Conservation (phyloP, 176 grass and related monocot genomes). For the Poa annua region DNA sequence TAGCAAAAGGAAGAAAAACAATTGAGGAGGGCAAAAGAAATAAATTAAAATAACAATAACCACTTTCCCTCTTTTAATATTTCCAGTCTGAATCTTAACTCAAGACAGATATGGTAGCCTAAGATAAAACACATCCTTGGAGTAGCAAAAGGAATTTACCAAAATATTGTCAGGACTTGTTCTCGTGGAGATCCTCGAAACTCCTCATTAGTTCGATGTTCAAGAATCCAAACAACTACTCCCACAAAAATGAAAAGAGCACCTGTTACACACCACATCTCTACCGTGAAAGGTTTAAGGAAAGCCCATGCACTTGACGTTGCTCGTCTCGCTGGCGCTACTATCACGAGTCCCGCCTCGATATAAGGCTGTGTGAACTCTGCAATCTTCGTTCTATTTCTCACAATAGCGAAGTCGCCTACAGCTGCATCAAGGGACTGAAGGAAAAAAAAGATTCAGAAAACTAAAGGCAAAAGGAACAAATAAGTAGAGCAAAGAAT, state of each 20-base stretch:
- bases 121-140: neutral
- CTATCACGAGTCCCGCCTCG: constrained; percentile 78
- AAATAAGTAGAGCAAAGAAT: constrained; percentile 34
- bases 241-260: constrained; percentile 83
- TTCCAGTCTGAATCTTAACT: neutral
- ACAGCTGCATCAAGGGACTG: constrained; percentile 79
- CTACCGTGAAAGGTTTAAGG: constrained; percentile 77
- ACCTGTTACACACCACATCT: constrained; percentile 83
- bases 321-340: constrained; percentile 45
- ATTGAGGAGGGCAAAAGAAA: neutral
- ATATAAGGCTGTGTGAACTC: constrained; percentile 86
- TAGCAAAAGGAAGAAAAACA: constrained; percentile 26
- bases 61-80: neutral
- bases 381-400: constrained; percentile 65
- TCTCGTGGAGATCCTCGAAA: constrained; percentile 69
- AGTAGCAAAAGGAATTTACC: constrained; percentile 46
- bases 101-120: neutral
- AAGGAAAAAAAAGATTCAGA: constrained; percentile 29
- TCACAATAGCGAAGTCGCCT: constrained; percentile 83
- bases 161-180: constrained; percentile 74
- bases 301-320: constrained; percentile 80
- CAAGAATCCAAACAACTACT: constrained; percentile 82
- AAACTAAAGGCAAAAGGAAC: constrained; percentile 21
- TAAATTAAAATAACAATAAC: constrained; percentile 10
- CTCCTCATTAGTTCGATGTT: constrained; percentile 73